phyloP scores from a whole-genome alignment of 2,329 filamentous ascomycete genomes.

The Lachnellula hyalina region DNA sequence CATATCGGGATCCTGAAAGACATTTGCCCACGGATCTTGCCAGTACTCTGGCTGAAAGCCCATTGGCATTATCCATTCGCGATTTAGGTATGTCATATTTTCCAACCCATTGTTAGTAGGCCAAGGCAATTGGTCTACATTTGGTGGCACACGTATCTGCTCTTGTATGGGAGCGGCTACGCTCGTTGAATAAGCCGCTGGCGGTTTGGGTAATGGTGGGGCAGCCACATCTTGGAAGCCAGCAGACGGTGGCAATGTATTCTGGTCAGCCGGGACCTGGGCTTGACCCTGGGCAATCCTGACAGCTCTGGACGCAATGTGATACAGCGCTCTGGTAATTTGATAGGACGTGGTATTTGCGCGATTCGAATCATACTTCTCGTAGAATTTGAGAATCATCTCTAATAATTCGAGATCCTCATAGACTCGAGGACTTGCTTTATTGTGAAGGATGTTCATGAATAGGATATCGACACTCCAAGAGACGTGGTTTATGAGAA shows the following conservation, averaged over 20 bases:
- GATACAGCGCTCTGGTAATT: slow-evolving; percentile 7
- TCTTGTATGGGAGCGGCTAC: neutral
- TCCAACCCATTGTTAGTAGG: neutral
- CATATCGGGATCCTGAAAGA: slow-evolving; percentile 8
- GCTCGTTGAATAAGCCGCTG: neutral
- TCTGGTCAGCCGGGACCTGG: neutral
- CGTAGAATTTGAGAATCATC: slow-evolving; percentile 8
- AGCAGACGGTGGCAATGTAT: neutral
- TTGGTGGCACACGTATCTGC: neutral
- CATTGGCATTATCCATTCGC: slow-evolving; percentile 14
- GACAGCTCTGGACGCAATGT: slow-evolving; percentile 11
- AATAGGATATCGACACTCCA: slow-evolving; percentile 18
- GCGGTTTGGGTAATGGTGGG: neutral
- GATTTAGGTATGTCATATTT: slow-evolving; percentile 3
- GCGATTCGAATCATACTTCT: slow-evolving; percentile 9
- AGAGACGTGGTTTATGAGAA: slow-evolving; percentile 11
- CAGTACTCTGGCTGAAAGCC: slow-evolving; percentile 11
- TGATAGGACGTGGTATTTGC: slow-evolving; percentile 2
- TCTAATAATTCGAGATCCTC: slow-evolving; percentile 10
- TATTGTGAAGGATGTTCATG: slow-evolving; percentile 16
- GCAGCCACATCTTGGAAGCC: neutral
- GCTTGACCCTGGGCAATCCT: slow-evolving; percentile 1
- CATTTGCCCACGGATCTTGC: slow-evolving; percentile 13
- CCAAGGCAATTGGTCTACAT: neutral
- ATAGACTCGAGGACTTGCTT: slow-evolving; percentile 5